phyloP scores from a whole-genome alignment of 2,329 filamentous ascomycete species.

The Blastomyces gilchristii region DNA sequence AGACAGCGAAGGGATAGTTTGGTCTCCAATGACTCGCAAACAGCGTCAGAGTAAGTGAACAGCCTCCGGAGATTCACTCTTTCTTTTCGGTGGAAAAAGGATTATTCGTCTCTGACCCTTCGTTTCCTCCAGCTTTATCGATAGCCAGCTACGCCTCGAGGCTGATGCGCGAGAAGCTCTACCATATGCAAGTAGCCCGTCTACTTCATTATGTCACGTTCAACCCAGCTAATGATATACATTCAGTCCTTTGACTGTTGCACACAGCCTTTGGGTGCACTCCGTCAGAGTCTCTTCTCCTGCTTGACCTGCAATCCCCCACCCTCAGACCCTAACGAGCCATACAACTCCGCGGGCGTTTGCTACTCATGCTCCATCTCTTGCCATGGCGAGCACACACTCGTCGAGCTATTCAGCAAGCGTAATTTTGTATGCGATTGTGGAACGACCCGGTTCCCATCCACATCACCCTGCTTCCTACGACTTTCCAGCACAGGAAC shows the following conservation, averaged over 20 bases:
- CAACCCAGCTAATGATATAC: slow-evolving; percentile 7
- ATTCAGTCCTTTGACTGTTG: slow-evolving; percentile 67
- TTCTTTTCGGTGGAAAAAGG: not conserved
- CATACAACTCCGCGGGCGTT: slow-evolving; percentile 66
- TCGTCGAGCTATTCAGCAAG: slow-evolving; percentile 94
- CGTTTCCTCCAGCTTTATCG: slow-evolving; percentile 58
- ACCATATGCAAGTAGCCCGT: slow-evolving; percentile 59
- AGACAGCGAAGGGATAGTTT: slow-evolving; percentile 29
- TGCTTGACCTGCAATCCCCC: slow-evolving; percentile 89
- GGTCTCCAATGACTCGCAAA: slow-evolving; percentile 54
- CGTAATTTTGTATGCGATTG: slow-evolving; percentile 95
- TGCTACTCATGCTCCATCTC: slow-evolving; percentile 96
- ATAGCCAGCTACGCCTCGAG: slow-evolving; percentile 80
- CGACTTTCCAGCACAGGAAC: slow-evolving; percentile 60
- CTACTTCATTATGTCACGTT: not conserved
- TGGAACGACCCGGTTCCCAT: slow-evolving; percentile 69
- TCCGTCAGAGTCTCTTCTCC: slow-evolving; percentile 82
- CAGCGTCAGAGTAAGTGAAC: slow-evolving; percentile 53
- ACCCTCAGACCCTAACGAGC: slow-evolving; percentile 41
- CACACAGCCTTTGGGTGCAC: slow-evolving; percentile 75
- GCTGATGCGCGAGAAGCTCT: slow-evolving; percentile 90
- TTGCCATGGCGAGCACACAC: slow-evolving; percentile 87
- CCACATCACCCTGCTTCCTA: slow-evolving; percentile 62
- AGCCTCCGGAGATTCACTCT: not conserved
- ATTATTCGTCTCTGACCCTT: not conserved